These are phyloP conservation scores for Solanum peruvianum DNA, from an alignment of 257 asterid genomes.

Conservation along the genomic window DNA sequence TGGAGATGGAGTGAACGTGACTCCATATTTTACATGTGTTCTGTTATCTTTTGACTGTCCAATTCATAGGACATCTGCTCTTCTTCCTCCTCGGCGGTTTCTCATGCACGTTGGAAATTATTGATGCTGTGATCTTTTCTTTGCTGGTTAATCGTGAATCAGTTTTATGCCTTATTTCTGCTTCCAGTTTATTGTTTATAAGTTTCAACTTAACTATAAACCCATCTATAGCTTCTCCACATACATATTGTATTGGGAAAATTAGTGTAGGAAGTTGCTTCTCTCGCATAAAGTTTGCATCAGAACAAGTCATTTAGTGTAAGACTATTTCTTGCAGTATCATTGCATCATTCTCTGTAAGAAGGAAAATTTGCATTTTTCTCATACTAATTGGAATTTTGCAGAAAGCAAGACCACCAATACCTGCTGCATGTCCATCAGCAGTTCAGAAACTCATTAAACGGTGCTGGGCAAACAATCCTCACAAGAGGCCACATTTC, in stretches of 20 bases:
- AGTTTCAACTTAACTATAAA: background rate
- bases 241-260: background rate
- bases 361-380: background rate
- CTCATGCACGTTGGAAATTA: background rate
- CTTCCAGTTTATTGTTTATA: background rate
- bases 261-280: background rate
- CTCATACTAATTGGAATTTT: background rate
- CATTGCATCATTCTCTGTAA: background rate
- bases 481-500: slow-evolving; percentile 74
- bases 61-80: background rate
- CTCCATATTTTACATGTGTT: background rate
- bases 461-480: slow-evolving; percentile 85
- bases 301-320: background rate
- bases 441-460: slow-evolving; percentile 53
- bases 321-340: background rate
- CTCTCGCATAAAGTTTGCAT: background rate
- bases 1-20: background rate
- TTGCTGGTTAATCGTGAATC: background rate
- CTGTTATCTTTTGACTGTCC: background rate
- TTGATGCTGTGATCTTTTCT: background rate
- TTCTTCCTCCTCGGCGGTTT: background rate
- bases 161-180: background rate
- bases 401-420: slow-evolving; percentile 88
- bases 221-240: background rate
- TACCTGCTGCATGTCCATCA: slow-evolving; percentile 67